Conservation (phyloP, 768 basidiomycete genomes). For the Termitomyces titanicus region DNA sequence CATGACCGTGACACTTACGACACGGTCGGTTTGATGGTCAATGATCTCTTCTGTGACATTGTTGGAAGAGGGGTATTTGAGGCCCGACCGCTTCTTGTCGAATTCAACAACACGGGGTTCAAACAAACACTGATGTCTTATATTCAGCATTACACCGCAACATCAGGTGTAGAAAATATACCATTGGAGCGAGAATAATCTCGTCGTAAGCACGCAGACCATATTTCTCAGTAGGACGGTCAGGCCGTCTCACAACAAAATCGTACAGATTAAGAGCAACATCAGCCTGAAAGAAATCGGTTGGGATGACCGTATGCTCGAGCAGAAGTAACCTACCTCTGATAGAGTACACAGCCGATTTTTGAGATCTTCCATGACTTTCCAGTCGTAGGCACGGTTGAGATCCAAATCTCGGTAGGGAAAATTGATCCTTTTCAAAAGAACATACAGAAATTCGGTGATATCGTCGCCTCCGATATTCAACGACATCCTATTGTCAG, state of each 20-base stretch:
- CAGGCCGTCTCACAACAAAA: slow-evolving; percentile 79
- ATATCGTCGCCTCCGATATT: slow-evolving; percentile 95
- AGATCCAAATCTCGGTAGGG: slow-evolving; percentile 87
- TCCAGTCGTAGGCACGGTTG: slow-evolving; percentile 79
- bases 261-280: slow-evolving; percentile 90
- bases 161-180: slow-evolving; percentile 24
- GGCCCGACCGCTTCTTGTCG: slow-evolving; percentile 61
- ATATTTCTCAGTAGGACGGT: slow-evolving; percentile 79
- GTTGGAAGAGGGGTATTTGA: slow-evolving; percentile 42
- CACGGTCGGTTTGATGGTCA: slow-evolving; percentile 47
- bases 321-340: slow-evolving; percentile 55
- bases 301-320: not conserved
- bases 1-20: slow-evolving; percentile 34
- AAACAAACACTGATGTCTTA: slow-evolving; percentile 73
- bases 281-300: slow-evolving; percentile 54
- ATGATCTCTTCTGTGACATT: slow-evolving; percentile 78
- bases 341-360: slow-evolving; percentile 77
- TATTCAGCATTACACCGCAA: not conserved
- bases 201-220: slow-evolving; percentile 92
- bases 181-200: slow-evolving; percentile 92
- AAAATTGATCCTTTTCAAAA: slow-evolving; percentile 78
- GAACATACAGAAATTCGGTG: slow-evolving; percentile 80
- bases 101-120: slow-evolving; percentile 93
- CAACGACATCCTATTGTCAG: slow-evolving; percentile 57
- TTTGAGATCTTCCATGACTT: slow-evolving; percentile 90